Conservation (phyloP, 2,329 filamentous ascomycete species). For the Drechslera avenae region DNA sequence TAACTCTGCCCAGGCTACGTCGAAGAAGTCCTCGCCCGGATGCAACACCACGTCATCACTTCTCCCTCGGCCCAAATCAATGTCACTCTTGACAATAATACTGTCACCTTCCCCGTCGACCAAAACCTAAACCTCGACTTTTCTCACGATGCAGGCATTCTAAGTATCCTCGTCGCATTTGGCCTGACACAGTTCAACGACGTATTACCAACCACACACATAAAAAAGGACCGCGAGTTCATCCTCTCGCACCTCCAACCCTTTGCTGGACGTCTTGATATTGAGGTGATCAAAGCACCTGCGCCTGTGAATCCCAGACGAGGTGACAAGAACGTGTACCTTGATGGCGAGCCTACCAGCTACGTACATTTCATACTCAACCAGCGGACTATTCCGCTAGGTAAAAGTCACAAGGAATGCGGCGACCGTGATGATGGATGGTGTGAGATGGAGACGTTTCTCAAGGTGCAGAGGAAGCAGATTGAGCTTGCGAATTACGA, state of each 20-base stretch:
- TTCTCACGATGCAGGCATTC: slow-evolving; percentile 76
- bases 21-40: slow-evolving; percentile 72
- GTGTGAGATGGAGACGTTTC: slow-evolving; percentile 74
- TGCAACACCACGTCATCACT: slow-evolving; percentile 65
- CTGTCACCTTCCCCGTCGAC: slow-evolving; percentile 72
- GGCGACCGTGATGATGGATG: slow-evolving; percentile 72
- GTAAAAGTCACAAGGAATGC: slow-evolving; percentile 68
- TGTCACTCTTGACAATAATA: slow-evolving; percentile 70
- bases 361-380: slow-evolving; percentile 79
- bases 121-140: slow-evolving; percentile 79
- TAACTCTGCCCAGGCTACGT: slow-evolving; percentile 51
- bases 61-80: slow-evolving; percentile 58
- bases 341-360: slow-evolving; percentile 61
- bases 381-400: slow-evolving; percentile 73
- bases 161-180: slow-evolving; percentile 72
- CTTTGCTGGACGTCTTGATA: slow-evolving; percentile 73
- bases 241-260: slow-evolving; percentile 71
- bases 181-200: slow-evolving; percentile 71
- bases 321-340: slow-evolving; percentile 51
- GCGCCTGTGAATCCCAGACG: slow-evolving; percentile 57
- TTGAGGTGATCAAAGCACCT: slow-evolving; percentile 73
- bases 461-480: slow-evolving; percentile 66
- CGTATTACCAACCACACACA: slow-evolving; percentile 60
- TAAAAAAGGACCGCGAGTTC: slow-evolving; percentile 64
- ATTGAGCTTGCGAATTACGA: slow-evolving; percentile 65